Evolutionary conservation across 768 basidiomycete species (phyloP).

Genomic region (Boletus rubroflammeus): DNA sequence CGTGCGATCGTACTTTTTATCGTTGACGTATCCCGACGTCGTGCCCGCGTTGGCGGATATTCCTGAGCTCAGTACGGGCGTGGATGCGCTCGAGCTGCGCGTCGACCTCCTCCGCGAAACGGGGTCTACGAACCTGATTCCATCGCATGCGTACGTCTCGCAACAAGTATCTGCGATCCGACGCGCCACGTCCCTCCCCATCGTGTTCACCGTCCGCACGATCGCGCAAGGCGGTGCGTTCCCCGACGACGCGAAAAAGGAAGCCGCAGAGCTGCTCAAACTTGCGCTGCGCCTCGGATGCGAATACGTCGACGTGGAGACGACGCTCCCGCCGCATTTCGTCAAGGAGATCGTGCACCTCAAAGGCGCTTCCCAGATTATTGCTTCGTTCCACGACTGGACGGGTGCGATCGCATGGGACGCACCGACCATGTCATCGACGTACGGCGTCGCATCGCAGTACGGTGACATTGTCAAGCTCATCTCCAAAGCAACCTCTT

Average conservation of each 20-base stretch:
- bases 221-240: slow-evolving; percentile 87
- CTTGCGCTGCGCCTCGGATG: slow-evolving; percentile 80
- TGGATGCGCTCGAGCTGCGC: slow-evolving; percentile 90
- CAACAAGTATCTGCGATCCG: slow-evolving; percentile 79
- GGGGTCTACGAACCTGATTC: slow-evolving; percentile 51
- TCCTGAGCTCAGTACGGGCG: slow-evolving; percentile 73
- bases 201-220: slow-evolving; percentile 90
- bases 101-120: slow-evolving; percentile 77
- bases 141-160: slow-evolving; percentile 69
- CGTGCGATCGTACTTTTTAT: slow-evolving; percentile 85
- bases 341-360: slow-evolving; percentile 55
- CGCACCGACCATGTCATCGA: slow-evolving; percentile 57
- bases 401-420: slow-evolving; percentile 83
- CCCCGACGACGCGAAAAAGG: slow-evolving; percentile 71
- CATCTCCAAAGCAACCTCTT: slow-evolving; percentile 72
- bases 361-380: slow-evolving; percentile 74
- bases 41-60: slow-evolving; percentile 63
- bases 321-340: slow-evolving; percentile 61
- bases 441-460: slow-evolving; percentile 60
- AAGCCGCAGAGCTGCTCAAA: slow-evolving; percentile 70
- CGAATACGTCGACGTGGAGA: slow-evolving; percentile 93
- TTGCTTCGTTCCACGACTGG: slow-evolving; percentile 97
- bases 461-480: slow-evolving; percentile 92
- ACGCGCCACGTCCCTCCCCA: slow-evolving; percentile 72
- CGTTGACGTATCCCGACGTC: slow-evolving; percentile 88